Evolutionary conservation across 2,329 filamentous ascomycete genomes (phyloP).

Genomic region (Epichloe baconii): DNA sequence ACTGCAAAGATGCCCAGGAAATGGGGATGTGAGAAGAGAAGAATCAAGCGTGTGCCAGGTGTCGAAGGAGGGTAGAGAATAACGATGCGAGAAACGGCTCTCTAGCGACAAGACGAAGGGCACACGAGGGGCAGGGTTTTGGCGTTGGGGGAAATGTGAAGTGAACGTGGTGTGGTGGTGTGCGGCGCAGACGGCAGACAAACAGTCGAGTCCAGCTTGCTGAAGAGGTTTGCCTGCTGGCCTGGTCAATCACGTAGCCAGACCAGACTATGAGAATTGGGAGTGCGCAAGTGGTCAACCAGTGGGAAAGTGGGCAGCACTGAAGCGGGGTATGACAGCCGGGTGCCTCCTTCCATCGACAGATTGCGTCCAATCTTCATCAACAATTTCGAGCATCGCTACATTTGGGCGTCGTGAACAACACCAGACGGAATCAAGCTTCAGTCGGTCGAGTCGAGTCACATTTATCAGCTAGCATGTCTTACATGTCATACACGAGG

Average conservation of each 20-base stretch:
- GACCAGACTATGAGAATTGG: background rate
- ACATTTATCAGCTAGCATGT: too few species aligned
- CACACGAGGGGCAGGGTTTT: constrained; percentile 4
- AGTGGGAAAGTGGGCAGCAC: background rate
- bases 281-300: background rate
- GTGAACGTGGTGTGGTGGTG: background rate
- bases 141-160: constrained; percentile 1
- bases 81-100: constrained; percentile 1
- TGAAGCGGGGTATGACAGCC: background rate
- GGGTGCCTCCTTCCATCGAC: background rate
- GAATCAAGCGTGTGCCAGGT: background rate
- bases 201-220: background rate
- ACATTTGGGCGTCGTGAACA: too few species aligned
- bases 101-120: constrained; percentile 3
- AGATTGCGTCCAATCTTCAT: background rate
- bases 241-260: background rate
- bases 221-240: background rate
- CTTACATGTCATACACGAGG: background rate
- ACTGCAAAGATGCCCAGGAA: constrained; percentile 11
- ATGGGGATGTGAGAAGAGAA: constrained; percentile 5
- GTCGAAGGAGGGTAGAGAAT: constrained; percentile 3
- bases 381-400: too few species aligned
- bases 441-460: too few species aligned
- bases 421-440: too few species aligned
- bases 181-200: background rate